Evolutionary conservation across 2,329 filamentous ascomycete species (phyloP).

Genomic region (Stenocarpella maydis): DNA sequence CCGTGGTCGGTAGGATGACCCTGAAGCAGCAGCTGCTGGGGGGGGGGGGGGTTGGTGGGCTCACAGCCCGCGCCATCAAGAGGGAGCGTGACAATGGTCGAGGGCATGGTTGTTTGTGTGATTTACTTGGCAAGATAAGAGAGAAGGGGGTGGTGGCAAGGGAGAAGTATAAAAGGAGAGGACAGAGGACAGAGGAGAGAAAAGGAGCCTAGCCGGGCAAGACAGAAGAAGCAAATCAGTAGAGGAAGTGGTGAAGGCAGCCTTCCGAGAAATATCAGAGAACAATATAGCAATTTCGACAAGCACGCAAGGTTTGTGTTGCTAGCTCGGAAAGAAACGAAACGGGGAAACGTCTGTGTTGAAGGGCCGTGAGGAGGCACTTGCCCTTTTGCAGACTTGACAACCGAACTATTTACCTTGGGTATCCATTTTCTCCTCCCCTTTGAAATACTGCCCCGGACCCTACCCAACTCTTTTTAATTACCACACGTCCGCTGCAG

Average conservation of each 20-base stretch:
- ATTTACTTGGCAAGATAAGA: not conserved
- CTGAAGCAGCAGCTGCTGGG: too few relatives aligned
- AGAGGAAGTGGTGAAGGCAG: not conserved
- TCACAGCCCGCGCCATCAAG: not conserved
- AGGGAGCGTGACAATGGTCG: not conserved
- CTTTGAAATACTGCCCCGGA: slow-evolving; percentile 29
- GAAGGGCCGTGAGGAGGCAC: slow-evolving; percentile 26
- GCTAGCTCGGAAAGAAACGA: slow-evolving; percentile 21
- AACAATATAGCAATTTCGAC: slow-evolving; percentile 29
- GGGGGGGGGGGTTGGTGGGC: too few relatives aligned
- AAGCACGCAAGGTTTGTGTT: slow-evolving; percentile 1
- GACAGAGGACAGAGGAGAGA: not conserved
- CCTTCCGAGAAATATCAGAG: not conserved
- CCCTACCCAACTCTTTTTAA: slow-evolving; percentile 32
- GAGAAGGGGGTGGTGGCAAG: not conserved
- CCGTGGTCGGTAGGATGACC: too few relatives aligned
- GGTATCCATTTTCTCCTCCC: slow-evolving; percentile 32
- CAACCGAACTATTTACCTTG: slow-evolving; percentile 32
- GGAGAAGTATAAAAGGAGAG: not conserved
- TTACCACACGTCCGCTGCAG: slow-evolving; percentile 26
- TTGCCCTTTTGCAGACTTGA: slow-evolving; percentile 32
- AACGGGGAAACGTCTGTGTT: slow-evolving; percentile 4
- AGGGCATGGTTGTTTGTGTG: not conserved
- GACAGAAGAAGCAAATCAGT: not conserved
- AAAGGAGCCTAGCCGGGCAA: not conserved